Base-by-base conservation (phyloP, 805 yeast genomes). In the Wickerhamomyces chambardii region DNA sequence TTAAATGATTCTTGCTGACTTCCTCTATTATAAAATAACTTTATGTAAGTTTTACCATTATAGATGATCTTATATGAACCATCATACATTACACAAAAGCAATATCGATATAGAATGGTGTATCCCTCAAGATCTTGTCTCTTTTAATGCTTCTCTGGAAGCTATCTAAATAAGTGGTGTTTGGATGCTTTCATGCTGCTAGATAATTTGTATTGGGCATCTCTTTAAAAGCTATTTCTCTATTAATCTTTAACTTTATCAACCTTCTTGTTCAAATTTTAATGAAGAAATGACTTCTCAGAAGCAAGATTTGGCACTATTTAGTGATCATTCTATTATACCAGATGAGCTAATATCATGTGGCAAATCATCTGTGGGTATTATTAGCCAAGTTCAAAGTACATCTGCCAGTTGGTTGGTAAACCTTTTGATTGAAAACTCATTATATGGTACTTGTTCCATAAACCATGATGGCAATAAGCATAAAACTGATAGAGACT, bases 351-450 rank as follows among this genome's bases (percentile, higher is more conserved):
- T 24, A n/a, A 14, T 24, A 12, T 11, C 3, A 30, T 53, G 1
- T 33, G 39, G 16, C 6, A 36, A 37, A 30, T 45, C 41, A 25
- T 46, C 62, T 33, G 48, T 64, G 6, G 38, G 44, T 1, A 39
- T 48, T 9, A 42, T 70, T 2, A 63, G 72, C 0, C 61, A 68
- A 32, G 53, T 58, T 2, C 63, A 61, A 33, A 77, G 81, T 0
- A 78, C 83, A 0, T 66, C 73, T 19, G 76, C 89, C 2, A 53
- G 73, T 6, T 82, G 90, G 90, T 58, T 82, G 28, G 47, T 69
- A 4, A 66, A 66, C 36, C 66, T 77, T 2, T 50, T 81, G 17
- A 55, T 78, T 8, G 85, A 80, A 45, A 64, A 69, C 59, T 40
- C 48, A 3, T 32, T 53, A 8, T 46, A 45, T 31, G 43, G 51